phyloP scores from a whole-genome alignment of 192 early-diverging fungal species.

The Entomortierella beljakovae region DNA sequence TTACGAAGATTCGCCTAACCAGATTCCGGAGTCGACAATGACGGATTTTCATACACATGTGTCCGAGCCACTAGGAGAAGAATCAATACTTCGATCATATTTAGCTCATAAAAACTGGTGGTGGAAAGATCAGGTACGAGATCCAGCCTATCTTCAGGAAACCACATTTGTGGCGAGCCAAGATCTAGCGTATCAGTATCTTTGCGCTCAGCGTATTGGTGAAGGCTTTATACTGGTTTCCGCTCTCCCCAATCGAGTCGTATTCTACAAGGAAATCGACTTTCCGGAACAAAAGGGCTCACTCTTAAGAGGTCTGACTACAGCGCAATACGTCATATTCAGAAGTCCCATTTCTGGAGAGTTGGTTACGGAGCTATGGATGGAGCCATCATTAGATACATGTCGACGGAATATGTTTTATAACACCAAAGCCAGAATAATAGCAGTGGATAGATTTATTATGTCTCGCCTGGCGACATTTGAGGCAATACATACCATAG shows the following conservation, averaged over 20 bases:
- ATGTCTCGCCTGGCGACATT: conserved; percentile 67
- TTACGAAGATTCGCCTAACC: conserved; percentile 25
- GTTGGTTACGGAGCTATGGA: conserved; percentile 66
- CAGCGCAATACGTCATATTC: conserved; percentile 64
- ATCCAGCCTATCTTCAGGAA: conserved; percentile 38
- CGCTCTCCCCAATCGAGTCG: conserved; percentile 38
- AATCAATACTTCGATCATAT: conserved; percentile 63
- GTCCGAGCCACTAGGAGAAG: conserved; percentile 40
- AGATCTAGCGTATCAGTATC: conserved; percentile 62
- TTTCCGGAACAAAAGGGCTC: conserved; percentile 11
- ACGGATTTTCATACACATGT: conserved; percentile 42
- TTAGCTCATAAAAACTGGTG: conserved; percentile 59
- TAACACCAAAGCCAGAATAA: conserved; percentile 26
- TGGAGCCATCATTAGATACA: conserved; percentile 60
- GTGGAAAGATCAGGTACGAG: conserved; percentile 61
- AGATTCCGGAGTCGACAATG: conserved; percentile 16
- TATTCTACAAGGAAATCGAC: conserved; percentile 64
- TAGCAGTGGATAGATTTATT: conserved; percentile 51
- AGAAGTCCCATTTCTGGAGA: conserved; percentile 52
- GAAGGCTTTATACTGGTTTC: conserved; percentile 59
- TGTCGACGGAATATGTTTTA: conserved; percentile 32
- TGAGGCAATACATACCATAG: conserved; percentile 63
- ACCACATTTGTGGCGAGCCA: conserved; percentile 52
- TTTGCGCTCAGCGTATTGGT: conserved; percentile 58
- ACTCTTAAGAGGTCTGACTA: conserved; percentile 21